Evolutionary conservation across 2,329 filamentous ascomycete species (phyloP).

Genomic region (Apiospora hydei): DNA sequence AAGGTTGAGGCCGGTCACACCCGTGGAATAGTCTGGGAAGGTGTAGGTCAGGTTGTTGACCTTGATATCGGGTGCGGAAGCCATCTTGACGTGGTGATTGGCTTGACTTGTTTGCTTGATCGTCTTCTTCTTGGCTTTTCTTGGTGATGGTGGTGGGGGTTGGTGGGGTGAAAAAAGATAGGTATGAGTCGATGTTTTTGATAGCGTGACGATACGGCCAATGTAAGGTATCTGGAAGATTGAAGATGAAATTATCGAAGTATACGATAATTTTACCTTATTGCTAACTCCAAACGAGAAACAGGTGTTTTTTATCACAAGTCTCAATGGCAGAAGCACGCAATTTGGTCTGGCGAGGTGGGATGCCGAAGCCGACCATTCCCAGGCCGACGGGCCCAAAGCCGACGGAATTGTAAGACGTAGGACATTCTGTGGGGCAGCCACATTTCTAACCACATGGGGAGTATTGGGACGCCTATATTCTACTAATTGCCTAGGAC

Average conservation of each 20-base stretch:
- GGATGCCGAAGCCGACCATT: neutral
- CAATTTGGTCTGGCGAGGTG: neutral
- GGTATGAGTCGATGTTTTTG: slow-evolving; percentile 6
- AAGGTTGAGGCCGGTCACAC: slow-evolving; percentile 76
- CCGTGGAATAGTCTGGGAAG: slow-evolving; percentile 86
- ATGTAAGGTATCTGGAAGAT: neutral
- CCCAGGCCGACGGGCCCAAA: neutral
- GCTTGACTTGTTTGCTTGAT: neutral
- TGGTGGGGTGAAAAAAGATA: slow-evolving; percentile 11
- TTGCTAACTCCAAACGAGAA: neutral
- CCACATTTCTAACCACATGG: neutral
- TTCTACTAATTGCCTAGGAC: neutral
- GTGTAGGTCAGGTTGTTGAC: slow-evolving; percentile 83
- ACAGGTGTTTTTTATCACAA: neutral
- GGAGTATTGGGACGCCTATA: neutral
- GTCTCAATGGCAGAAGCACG: neutral
- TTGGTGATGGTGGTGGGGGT: neutral
- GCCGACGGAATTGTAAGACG: slow-evolving; percentile 1
- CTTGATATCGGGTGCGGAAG: slow-evolving; percentile 65
- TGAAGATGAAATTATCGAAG: neutral
- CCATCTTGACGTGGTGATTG: slow-evolving; percentile 4
- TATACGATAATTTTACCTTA: neutral
- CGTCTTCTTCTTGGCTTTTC: neutral
- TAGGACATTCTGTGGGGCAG: slow-evolving; percentile 5
- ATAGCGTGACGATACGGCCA: neutral